Conservation (phyloP, 441 rosid species). For the Syzygium malaccense region DNA sequence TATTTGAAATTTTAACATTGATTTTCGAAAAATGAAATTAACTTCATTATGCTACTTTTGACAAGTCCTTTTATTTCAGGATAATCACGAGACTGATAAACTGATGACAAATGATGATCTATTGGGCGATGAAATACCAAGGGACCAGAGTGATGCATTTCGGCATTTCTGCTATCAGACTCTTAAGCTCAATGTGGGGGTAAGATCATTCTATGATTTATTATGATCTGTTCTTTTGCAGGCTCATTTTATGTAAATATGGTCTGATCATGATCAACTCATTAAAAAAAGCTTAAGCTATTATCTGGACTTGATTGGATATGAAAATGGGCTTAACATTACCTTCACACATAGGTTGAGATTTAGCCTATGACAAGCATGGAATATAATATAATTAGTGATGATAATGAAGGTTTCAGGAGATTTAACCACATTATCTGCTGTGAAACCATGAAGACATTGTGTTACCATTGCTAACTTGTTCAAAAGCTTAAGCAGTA, state of each 20-base stretch:
- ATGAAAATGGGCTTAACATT: background rate
- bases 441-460: background rate
- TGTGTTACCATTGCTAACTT: background rate
- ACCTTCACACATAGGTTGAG: background rate
- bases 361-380: background rate
- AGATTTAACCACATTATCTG: background rate
- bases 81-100: conserved; percentile 43
- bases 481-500: background rate
- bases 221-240: background rate
- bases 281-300: background rate
- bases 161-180: conserved; percentile 68
- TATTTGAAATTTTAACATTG: background rate
- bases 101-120: conserved; percentile 93
- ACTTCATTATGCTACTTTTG: background rate
- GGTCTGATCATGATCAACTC: background rate
- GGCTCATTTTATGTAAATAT: background rate
- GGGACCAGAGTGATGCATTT: conserved; percentile 59
- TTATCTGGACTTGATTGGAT: background rate
- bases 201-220: conserved; percentile 15
- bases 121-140: conserved; percentile 94
- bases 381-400: background rate
- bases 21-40: background rate
- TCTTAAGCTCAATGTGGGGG: conserved; percentile 64
- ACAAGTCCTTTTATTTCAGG: conserved; percentile 33
- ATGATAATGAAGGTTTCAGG: background rate